Evolutionary conservation across 345 rosid species (phyloP), one percentile per base, ranked within the genome.

Genomic region (Aurinia saxatilis): DNA sequence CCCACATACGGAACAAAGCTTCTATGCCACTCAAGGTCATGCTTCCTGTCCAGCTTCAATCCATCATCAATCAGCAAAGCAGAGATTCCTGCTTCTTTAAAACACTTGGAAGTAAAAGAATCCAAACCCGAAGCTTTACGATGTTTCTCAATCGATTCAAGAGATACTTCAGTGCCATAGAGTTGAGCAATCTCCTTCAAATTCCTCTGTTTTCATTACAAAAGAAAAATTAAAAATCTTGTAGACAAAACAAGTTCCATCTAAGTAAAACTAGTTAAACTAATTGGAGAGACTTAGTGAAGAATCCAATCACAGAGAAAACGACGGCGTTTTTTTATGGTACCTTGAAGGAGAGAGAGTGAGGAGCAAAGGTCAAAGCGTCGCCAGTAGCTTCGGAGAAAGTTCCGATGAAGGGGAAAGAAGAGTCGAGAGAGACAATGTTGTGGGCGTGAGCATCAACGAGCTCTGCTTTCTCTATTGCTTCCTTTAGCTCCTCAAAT

Each of bases 31-130:
- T 75, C 75, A 30, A 90, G 31, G 63, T 78, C 85, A 53, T 71
- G 91, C 72, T 56, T 87, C 71, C 84, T 85, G 69, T 93, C 95
- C 67, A 87, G 79, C 63, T 75, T 75, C 55, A 93, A 62, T 49
- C 99, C 97, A 73, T 93, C 99, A 63, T 93, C 99, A 44, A 93
- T 77, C 39, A 93, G 86, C 11, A 85, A n/a, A 18, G 81, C 90
- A 74, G 97, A 77, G 65, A 93, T 85, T 50, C 80, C 61, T 1
- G 96, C 83, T 73, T 91, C 85, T 70, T 78, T 34, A 64, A 93
- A 84, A 79, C 99, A 93, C 55, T 37, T 63, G 10, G 85, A 75
- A 68, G 75, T 65, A 51, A 83, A 75, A 51, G 82, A 77, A 37
- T 80, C 57, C 57, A 87, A 73, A 29, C 99, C 97, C 2, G 69